Evolutionary conservation across 78 protist genomes (phyloP), one percentile per base, ranked within the genome.

Genomic region (Dictyostelium citrinum): DNA sequence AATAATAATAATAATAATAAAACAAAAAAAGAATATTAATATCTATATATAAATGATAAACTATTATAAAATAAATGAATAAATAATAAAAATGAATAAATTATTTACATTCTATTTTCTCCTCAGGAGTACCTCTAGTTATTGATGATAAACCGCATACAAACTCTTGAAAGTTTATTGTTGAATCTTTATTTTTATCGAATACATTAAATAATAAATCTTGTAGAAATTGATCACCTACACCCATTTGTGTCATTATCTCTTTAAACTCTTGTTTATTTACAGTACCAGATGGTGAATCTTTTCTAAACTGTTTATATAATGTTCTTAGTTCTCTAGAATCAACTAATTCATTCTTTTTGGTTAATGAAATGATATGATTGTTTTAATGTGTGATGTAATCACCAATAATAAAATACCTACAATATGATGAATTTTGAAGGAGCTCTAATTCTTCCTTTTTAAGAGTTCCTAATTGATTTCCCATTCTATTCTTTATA

Each of bases 171-270:
- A 95, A 95, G 61, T 84, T 95, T 22, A 95, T 90, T 20, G 90
- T 67, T 45, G 64, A 55, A 78, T 90, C 97, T 83, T 84, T 95
- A 82, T 95, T 90, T 39, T 70, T 64, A 78, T 95, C 97, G 49
- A 95, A 95, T 22, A 90, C 95, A 81, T 71, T 84, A 77, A 95
- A 95, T 29, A 95, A 35, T 35, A 95, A 61, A 20, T 84, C 92
- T 16, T 90, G 95, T 46, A 95, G 41, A 61, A 95, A 90, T 46
- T 46, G 27, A 70, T 95, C 97, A 5, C 61, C 93, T 10, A 95
- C 83, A 75, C 97, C 97, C 97, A 95, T 95, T 61, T 90, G 96
- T 16, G 88, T 60, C 90, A 95, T 95, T 24, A 95, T 81, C 51
- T 84, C 97, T 80, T 49, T 70, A 27, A 95, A 95, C 6, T 90